A percentile compares a stretch with the other conserved stretches of the same genome.
Evolutionary conservation across 192 early-diverging fungal species (phyloP).

Genomic region (Helicostylum pulchrum): DNA sequence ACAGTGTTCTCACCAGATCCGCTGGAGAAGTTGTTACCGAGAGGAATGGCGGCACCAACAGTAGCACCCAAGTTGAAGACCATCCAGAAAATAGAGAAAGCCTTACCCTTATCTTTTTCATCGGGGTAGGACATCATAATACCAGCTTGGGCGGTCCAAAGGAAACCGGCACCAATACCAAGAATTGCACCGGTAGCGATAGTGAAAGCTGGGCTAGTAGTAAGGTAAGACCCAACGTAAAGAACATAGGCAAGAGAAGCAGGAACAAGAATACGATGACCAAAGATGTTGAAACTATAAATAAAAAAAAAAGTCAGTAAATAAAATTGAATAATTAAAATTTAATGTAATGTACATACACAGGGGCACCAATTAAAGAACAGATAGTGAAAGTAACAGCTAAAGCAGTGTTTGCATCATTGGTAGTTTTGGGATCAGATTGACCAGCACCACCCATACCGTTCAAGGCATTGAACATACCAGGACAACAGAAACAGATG

Average conservation of each 20-base stretch:
- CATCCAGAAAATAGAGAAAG: conserved; percentile 84
- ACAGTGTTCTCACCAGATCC: conserved; percentile 39
- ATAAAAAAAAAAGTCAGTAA: conserved; percentile 61
- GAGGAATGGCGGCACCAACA: conserved; percentile 72
- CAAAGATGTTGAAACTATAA: conserved; percentile 77
- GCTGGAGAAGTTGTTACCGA: conserved; percentile 65
- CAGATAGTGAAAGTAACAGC: conserved; percentile 75
- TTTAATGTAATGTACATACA: conserved; percentile 27
- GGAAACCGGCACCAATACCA: conserved; percentile 76
- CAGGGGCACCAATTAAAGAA: conserved; percentile 67
- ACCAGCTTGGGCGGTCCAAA: conserved; percentile 54
- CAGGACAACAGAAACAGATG: conserved; percentile 43
- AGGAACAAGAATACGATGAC: conserved; percentile 63
- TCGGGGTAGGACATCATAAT: conserved; percentile 86
- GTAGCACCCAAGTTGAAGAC: conserved; percentile 81
- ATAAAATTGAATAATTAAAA: conserved; percentile 49
- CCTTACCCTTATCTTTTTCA: conserved; percentile 79
- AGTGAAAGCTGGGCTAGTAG: conserved; percentile 54
- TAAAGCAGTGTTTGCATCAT: conserved; percentile 79
- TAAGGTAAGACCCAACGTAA: conserved; percentile 76
- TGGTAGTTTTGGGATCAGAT: conserved; percentile 55
- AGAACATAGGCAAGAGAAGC: conserved; percentile 71
- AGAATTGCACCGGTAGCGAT: conserved; percentile 76
- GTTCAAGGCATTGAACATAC: conserved; percentile 65
- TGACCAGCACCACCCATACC: conserved; percentile 67